Percentiles rank a stretch among this genome's conserved stretches.
Evolutionary conservation across 176 grass and related monocot genomes (phyloP).

Genomic region (Dactylis glomerata): DNA sequence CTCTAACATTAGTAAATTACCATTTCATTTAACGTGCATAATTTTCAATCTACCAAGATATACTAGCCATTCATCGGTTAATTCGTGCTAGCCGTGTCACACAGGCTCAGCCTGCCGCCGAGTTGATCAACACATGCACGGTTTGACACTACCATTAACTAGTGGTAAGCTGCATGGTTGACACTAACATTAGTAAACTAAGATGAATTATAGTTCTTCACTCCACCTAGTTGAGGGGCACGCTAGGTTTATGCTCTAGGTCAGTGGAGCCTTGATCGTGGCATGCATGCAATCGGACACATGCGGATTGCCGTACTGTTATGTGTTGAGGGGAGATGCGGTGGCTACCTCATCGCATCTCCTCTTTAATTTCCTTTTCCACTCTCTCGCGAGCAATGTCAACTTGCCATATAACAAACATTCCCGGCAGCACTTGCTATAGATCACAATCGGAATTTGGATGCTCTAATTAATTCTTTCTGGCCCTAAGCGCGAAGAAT

Average conservation of each 20-base stretch:
- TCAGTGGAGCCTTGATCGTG: not conserved
- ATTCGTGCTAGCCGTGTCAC: not conserved
- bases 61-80: not conserved
- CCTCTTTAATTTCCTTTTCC: not conserved
- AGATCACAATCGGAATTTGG: slow-evolving; percentile 28
- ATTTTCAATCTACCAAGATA: not conserved
- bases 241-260: not conserved
- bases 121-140: not conserved
- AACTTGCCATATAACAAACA: slow-evolving; percentile 28
- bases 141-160: not conserved
- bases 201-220: not conserved
- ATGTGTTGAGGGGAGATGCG: slow-evolving; percentile 3
- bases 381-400: not conserved
- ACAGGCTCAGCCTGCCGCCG: too few species aligned
- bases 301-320: slow-evolving; percentile 8
- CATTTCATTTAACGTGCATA: not conserved
- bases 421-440: slow-evolving; percentile 16
- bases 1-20: not conserved
- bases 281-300: slow-evolving; percentile 29
- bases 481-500: slow-evolving; percentile 3
- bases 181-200: not conserved
- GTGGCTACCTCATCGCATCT: not conserved
- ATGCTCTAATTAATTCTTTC: slow-evolving; percentile 28
- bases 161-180: not conserved
- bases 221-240: not conserved